phyloP scores from a whole-genome alignment of 495 filamentous ascomycete species.

The Cudoniella acicularis region DNA sequence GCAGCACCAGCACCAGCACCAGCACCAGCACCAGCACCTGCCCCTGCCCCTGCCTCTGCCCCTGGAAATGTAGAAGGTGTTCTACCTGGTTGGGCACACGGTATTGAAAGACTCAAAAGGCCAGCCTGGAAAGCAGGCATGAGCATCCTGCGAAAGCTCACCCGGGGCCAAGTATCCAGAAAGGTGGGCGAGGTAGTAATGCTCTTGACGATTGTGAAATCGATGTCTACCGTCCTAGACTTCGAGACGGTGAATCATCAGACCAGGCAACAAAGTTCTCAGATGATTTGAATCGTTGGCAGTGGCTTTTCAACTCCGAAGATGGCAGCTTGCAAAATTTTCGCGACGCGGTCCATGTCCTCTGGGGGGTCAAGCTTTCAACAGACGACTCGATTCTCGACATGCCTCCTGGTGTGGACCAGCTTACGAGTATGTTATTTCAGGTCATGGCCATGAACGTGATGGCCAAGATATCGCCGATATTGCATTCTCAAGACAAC shows the following conservation, averaged over 20 bases:
- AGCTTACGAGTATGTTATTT: not conserved
- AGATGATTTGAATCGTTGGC: not conserved
- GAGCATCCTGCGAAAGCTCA: not conserved
- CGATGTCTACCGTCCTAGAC: not conserved
- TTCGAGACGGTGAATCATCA: not conserved
- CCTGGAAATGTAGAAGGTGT: not conserved
- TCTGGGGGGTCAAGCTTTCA: not conserved
- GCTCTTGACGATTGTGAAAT: not conserved
- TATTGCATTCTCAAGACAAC: not conserved
- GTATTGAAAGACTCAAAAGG: not conserved
- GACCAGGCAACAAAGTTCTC: not conserved
- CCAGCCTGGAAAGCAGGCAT: not conserved
- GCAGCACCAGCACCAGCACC: not conserved
- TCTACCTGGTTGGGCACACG: not conserved
- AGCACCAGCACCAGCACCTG: too few relatives aligned
- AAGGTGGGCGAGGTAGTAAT: not conserved
- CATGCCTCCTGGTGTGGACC: not conserved
- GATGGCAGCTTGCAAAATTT: not conserved
- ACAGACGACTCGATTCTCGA: not conserved
- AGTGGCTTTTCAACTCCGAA: not conserved
- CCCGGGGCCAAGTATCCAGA: not conserved
- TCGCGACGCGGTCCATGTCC: not conserved
- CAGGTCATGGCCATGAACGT: not conserved
- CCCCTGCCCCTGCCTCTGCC: not conserved
- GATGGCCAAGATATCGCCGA: not conserved